phyloP scores from a whole-genome alignment of 495 filamentous ascomycete genomes.

The Penicillium coprophilum region DNA sequence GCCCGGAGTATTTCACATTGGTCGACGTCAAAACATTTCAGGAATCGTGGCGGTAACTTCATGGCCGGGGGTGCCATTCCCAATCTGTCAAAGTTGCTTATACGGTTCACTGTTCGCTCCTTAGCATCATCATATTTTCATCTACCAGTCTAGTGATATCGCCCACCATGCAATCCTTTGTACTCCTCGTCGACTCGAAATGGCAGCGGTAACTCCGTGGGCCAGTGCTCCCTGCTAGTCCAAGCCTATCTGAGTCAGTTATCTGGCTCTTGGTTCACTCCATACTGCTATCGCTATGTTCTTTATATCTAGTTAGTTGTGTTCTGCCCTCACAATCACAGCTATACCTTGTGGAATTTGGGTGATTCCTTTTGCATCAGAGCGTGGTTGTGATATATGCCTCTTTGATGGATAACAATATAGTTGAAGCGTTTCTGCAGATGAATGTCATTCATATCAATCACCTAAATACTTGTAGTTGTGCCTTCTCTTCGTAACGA shows the following conservation, averaged over 20 bases:
- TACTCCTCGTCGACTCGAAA: no score
- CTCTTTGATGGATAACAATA: neutral
- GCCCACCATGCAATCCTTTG: no score
- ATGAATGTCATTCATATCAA: neutral
- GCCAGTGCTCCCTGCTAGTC: no score
- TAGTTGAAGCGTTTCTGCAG: neutral
- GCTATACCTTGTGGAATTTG: neutral
- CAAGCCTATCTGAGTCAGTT: no score
- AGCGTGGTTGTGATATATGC: conserved; percentile 12
- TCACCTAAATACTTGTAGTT: no score
- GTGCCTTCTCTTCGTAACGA: neutral
- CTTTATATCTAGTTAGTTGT: neutral
- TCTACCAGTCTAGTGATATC: no score
- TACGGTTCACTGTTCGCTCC: neutral
- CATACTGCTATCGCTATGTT: no score
- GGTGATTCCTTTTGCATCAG: conserved; percentile 24
- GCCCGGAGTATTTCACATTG: neutral
- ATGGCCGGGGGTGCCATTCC: no score
- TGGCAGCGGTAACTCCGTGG: no score
- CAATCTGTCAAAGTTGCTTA: neutral
- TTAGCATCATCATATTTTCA: neutral
- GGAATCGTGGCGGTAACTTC: neutral
- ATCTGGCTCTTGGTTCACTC: no score
- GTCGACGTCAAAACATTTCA: neutral
- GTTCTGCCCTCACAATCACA: neutral